These are phyloP conservation scores for Aspergillus versicolor DNA, from an alignment of 2,329 filamentous ascomycete genomes.

Conservation along the genomic window DNA sequence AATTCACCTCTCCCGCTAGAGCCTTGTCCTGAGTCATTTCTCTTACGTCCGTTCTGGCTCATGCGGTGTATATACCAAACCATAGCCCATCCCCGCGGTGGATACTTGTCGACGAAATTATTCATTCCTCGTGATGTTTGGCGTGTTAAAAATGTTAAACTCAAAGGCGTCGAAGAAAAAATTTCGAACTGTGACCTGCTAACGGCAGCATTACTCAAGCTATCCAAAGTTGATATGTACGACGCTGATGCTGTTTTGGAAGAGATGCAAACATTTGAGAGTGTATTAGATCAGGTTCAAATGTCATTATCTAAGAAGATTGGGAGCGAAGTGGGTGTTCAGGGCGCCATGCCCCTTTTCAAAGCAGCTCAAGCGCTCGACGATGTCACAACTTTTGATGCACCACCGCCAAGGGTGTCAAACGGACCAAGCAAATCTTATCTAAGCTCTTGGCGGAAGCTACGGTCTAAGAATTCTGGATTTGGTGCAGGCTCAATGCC, in stretches of 20 bases:
- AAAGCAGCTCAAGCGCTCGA: constrained; percentile 59
- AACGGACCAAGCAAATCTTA: constrained; percentile 73
- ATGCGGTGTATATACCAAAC: constrained; percentile 95
- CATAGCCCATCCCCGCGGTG: constrained; percentile 83
- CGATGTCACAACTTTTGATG: constrained; percentile 39
- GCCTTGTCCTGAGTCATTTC: constrained; percentile 82
- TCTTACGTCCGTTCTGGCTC: constrained; percentile 95
- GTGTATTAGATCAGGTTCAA: constrained; percentile 83
- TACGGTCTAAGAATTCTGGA: constrained; percentile 84
- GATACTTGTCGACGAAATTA: constrained; percentile 85
- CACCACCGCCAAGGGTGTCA: constrained; percentile 47
- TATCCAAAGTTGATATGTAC: constrained; percentile 79
- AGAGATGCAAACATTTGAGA: constrained; percentile 89
- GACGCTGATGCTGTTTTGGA: constrained; percentile 91
- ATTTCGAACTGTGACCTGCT: constrained; percentile 86
- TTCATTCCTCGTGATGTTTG: constrained; percentile 93
- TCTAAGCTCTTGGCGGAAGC: constrained; percentile 82
- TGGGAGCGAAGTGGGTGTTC: constrained; percentile 87
- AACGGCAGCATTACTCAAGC: constrained; percentile 81
- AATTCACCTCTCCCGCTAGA: constrained; percentile 78
- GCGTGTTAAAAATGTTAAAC: constrained; percentile 89
- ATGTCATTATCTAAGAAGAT: constrained; percentile 74
- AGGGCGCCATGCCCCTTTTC: constrained; percentile 71
- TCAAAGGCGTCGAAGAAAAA: constrained; percentile 91
- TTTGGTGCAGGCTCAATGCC: constrained; percentile 47